Evolutionary conservation across 129 eudicot species (phyloP).

Genomic region (Daucus carota): DNA sequence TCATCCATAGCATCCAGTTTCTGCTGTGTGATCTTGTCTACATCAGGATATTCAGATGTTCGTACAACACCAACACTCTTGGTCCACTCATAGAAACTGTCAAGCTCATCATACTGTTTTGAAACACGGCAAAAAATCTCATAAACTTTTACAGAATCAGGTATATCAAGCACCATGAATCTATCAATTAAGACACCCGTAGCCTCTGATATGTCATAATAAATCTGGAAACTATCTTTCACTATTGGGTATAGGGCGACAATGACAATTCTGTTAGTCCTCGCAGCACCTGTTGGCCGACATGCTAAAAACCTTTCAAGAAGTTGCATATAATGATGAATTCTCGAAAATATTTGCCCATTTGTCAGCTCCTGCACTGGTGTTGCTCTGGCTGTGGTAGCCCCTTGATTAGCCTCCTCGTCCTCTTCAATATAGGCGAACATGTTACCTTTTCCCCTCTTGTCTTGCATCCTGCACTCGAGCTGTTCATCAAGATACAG

Average conservation of each 20-base stretch:
- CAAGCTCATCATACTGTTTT: conserved; percentile 77
- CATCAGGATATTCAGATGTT: conserved; percentile 66
- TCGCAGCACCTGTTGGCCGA: conserved; percentile 73
- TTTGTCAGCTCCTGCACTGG: conserved; percentile 37
- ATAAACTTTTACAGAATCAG: conserved; percentile 41
- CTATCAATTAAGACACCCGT: conserved; percentile 44
- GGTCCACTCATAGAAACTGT: conserved; percentile 54
- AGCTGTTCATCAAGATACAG: conserved; percentile 77
- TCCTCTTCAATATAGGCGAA: conserved; percentile 24
- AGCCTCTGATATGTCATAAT: conserved; percentile 55
- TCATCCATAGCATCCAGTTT: conserved; percentile 71
- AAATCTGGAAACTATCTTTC: conserved; percentile 69
- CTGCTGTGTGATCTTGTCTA: conserved; percentile 57
- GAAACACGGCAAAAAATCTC: conserved; percentile 47
- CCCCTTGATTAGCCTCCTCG: conserved; percentile 15
- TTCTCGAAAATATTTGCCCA: conserved; percentile 33
- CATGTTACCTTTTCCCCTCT: conserved; percentile 34
- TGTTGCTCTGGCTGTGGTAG: conserved; percentile 22
- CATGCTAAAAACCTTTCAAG: conserved; percentile 76
- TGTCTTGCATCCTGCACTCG: conserved; percentile 73
- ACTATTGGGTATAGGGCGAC: conserved; percentile 69
- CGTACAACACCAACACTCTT: conserved; percentile 50
- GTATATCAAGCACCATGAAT: conserved; percentile 48
- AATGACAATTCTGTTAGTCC: conserved; percentile 47
- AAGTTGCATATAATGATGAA: conserved; percentile 48